Evolutionary conservation across 441 rosid genomes (phyloP).

Genomic region (Omphalea diandra): DNA sequence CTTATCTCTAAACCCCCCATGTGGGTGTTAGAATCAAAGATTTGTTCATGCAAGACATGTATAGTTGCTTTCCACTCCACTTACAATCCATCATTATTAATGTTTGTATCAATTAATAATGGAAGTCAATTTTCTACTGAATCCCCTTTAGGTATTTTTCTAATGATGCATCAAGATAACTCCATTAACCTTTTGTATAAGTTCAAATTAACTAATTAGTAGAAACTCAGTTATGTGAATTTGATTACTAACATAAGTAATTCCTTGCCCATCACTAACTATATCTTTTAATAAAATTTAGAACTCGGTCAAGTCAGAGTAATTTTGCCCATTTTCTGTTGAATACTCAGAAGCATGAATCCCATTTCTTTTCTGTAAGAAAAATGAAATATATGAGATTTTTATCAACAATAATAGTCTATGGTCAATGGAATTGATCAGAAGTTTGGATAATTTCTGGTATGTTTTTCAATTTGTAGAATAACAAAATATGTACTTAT

Average conservation of each 20-base stretch:
- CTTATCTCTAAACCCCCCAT: slow-evolving; percentile 24
- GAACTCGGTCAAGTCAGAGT: slow-evolving; percentile 1
- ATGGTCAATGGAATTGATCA: not conserved
- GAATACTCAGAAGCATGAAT: not conserved
- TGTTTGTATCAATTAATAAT: not conserved
- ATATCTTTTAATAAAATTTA: not conserved
- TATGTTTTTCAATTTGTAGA: too few relatives aligned
- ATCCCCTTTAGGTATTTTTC: not conserved
- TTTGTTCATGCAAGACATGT: slow-evolving; percentile 15
- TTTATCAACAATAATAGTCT: not conserved
- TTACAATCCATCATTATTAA: not conserved
- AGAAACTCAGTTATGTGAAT: not conserved
- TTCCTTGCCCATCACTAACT: slow-evolving; percentile 1
- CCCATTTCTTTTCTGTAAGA: not conserved
- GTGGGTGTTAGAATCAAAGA: slow-evolving; percentile 28
- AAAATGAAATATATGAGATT: not conserved
- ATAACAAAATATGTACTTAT: too few relatives aligned
- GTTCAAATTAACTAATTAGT: not conserved
- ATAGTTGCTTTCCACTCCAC: slow-evolving; percentile 14
- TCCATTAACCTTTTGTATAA: not conserved
- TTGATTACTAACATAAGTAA: not conserved
- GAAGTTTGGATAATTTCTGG: not conserved
- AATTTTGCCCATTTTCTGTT: not conserved
- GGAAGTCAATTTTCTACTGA: slow-evolving; percentile 4
- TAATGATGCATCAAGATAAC: not conserved